These are phyloP conservation scores for Calonectria pauciramosa DNA, from an alignment of 2,329 filamentous ascomycete species.

Conservation along the genomic window DNA sequence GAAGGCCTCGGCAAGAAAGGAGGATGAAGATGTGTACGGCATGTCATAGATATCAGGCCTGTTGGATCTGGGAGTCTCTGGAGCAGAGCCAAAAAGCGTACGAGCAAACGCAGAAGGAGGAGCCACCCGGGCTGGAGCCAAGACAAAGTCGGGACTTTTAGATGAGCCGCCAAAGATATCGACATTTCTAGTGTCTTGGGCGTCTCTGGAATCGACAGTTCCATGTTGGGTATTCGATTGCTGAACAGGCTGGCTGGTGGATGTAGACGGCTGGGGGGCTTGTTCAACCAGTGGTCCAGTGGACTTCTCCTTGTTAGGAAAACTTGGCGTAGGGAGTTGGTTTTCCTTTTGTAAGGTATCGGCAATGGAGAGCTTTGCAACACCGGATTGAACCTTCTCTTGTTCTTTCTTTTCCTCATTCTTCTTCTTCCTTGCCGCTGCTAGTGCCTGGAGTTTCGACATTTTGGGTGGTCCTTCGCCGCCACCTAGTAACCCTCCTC, in stretches of 20 bases:
- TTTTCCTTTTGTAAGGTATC: constrained; percentile 49
- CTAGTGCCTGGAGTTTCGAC: constrained; percentile 92
- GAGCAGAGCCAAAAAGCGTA: constrained; percentile 63
- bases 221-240: neutral
- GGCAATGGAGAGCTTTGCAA: constrained; percentile 50
- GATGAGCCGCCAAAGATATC: neutral
- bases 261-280: constrained; percentile 9
- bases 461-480: constrained; percentile 75
- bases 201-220: neutral
- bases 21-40: constrained; percentile 65
- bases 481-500: constrained; percentile 83
- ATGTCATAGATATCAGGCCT: constrained; percentile 55
- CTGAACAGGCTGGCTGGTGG: neutral
- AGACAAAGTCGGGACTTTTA: neutral
- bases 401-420: constrained; percentile 70
- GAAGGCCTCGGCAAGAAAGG: constrained; percentile 74
- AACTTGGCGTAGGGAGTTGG: constrained; percentile 20
- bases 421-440: constrained; percentile 88
- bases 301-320: constrained; percentile 44
- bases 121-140: constrained; percentile 22
- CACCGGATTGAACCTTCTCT: constrained; percentile 43
- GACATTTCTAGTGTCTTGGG: neutral
- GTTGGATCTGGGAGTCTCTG: constrained; percentile 43
- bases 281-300: constrained; percentile 5
- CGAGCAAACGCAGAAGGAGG: constrained; percentile 70